Base-by-base conservation (phyloP, 2,329 filamentous ascomycete genomes). In the Anthostomella pinea region DNA sequence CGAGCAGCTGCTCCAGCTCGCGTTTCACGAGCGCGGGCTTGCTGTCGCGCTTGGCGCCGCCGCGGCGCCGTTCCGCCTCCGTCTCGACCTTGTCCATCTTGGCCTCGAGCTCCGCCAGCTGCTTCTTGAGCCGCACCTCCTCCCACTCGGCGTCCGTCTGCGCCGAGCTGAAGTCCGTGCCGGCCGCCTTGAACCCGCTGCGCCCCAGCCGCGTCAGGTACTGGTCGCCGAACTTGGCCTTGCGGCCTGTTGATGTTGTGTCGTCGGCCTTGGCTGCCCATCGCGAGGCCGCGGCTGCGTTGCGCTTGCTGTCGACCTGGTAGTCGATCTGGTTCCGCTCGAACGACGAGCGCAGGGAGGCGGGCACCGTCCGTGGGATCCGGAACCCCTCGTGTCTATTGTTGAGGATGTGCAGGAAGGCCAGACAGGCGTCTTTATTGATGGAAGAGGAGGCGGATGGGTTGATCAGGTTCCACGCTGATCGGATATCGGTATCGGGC, bases 281-380 rank as follows among this genome's bases (percentile, higher is more conserved):
- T 54, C 84, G 81, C 43, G 85, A 85, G 24, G 79, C 72, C 3
- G 80, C 79, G 2, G 70, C 68, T n/a, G 71, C 66, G 21, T 74
- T 72, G 38, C 75, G 72, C 45, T 85, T 78, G 55, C 85, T 84
- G 62, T 94, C 88, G 42, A 97, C 62, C 58, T 95, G 87, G 68
- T 97, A 98, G 66, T 96, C 89, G 60, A 98, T 97, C 63, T 95
- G 81, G 59, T 94, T 95, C 59, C 88, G 85, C 68, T 98, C 91
- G 57, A 98, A 98, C 41, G 83, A 91, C 19, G 88, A 75, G 24
- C 93, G 83, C 25, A 98, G 77, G n/a, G 86, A 93, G 1, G 91
- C 86, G 1, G 93, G 93, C 8, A 98, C 87, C 19, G 81, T 85
- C 54, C 93, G 83, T 25, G 93, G 93, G 58, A 98, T 94, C 43